Conservation (phyloP, 345 rosid species). For the Linum lewisii region DNA sequence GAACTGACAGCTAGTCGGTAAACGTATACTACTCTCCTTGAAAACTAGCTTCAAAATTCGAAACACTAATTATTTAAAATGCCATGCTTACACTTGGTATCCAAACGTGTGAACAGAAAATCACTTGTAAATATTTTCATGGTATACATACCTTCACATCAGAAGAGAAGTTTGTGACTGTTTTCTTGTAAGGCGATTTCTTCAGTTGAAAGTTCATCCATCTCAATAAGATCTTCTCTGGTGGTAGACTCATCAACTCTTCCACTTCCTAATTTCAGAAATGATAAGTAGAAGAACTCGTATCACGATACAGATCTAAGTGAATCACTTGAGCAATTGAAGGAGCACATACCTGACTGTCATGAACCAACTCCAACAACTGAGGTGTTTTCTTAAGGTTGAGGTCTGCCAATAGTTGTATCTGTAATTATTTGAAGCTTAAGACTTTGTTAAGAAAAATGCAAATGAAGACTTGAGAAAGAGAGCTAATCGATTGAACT, state of each 20-base stretch:
- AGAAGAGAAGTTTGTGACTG: constrained; percentile 80
- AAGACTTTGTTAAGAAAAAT: constrained; percentile 10
- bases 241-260: constrained; percentile 97
- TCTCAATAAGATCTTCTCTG: constrained; percentile 86
- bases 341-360: constrained; percentile 47
- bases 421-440: constrained; percentile 32
- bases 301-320: not conserved
- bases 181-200: constrained; percentile 68
- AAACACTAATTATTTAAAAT: no score
- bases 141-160: constrained; percentile 69
- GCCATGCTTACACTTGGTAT: no score
- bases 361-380: constrained; percentile 80
- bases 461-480: not conserved
- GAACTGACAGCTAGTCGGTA: no score
- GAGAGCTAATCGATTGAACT: not conserved
- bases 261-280: constrained; percentile 66
- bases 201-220: constrained; percentile 97
- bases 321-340: not conserved
- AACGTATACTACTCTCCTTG: not conserved
- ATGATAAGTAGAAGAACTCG: not conserved
- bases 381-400: constrained; percentile 98
- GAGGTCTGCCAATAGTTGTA: constrained; percentile 95
- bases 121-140: not conserved
- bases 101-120: no score
- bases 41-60: no score